Evolutionary conservation across 2,329 filamentous ascomycete species (phyloP), one percentile per base, ranked within the genome.

Genomic region (Cercospora nicotianae): DNA sequence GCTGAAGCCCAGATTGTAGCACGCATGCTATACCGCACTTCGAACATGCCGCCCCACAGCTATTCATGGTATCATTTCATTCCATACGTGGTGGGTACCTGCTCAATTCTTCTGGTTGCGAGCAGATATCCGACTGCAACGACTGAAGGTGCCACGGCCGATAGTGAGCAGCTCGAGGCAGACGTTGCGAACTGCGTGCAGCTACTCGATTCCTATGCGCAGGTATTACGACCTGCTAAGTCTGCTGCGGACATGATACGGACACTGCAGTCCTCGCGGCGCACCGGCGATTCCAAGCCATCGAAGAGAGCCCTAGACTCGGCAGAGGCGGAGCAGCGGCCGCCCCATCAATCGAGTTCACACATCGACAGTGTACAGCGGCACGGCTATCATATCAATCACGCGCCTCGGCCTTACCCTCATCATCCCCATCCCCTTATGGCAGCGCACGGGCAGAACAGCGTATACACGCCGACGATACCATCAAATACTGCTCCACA

Each of bases 61-160:
- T 55, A 66, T 45, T 55, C 59, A n/a, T 66, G 39, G 60, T 66
- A 64, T 60, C 64, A 69, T 26, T 53, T 66, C 60, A 60, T 69
- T 20, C 51, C 64, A 12, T 69, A 57, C 42, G 39, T 69, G 4
- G 51, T 66, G 8, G 63, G 67, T 13, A 61, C 60, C 3, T 64
- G 64, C 18, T 66, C 67, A 10, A 66, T 69, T 28, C 63, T 69
- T 10, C n/a, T 69, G 12, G 67, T 64, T 7, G 64, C 67, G 9
- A 60, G 60, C 63, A 66, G 63, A 42, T 64, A 53, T 30, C 20
- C 57, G 12, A 31, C 59, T 28, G 9, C 26, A 1, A 28, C 33
- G 18, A 45, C 23, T 48, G 23, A 62, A 16, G 26, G 28, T 10
- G 45, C 51, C 18, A 57, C 60, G 26, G 30, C 45, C 28, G 42